Evolutionary conservation across 306 rosid genomes (phyloP), one percentile per base, ranked within the genome.

Genomic region (Quercus engelmannii): DNA sequence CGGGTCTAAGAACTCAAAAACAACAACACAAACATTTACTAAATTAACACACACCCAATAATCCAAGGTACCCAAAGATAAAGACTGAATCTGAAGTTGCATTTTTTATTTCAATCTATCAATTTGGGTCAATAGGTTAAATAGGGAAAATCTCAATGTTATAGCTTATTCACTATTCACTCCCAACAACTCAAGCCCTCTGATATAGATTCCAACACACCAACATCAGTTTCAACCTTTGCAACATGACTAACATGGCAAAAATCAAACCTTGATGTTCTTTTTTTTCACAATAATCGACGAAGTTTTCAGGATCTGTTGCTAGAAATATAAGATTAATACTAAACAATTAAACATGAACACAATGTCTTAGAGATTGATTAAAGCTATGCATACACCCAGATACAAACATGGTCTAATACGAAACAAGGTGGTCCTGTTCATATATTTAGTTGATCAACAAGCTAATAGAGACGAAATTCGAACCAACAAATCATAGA

Each of bases 141-240:
- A 2, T 41, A 41, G 46, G 11, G 46, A 41, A 41, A 41, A 41
- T 41, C 12, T 41, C 46, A 41, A 41, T 8, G 46, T 41, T 25
- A 43, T 61, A 54, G 65, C 75, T 81, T 76, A 84, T 41, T 41
- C 46, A 8, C 88, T 92, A 92, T 75, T 92, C 95, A 82, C 93
- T 92, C 71, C 96, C 97, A 70, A 83, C 84, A 91, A 82, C 98
- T 89, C 85, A 90, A 80, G 62, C 91, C 91, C 88, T 94, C 98
- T 68, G 97, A 92, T 71, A 92, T 87, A 77, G 92, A 84, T 76
- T 91, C 97, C 83, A 78, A 74, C 46, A 71, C 17, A 85, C 67
- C 12, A 78, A 55, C 52, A 70, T 86, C 73, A 62, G 55, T 77
- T 35, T 59, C 55, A 76, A 57, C 83, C 46, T 74, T 28, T 41